Evolutionary conservation across 176 grass and related monocot genomes (phyloP).

Genomic region (Alopecurus myosuroides): DNA sequence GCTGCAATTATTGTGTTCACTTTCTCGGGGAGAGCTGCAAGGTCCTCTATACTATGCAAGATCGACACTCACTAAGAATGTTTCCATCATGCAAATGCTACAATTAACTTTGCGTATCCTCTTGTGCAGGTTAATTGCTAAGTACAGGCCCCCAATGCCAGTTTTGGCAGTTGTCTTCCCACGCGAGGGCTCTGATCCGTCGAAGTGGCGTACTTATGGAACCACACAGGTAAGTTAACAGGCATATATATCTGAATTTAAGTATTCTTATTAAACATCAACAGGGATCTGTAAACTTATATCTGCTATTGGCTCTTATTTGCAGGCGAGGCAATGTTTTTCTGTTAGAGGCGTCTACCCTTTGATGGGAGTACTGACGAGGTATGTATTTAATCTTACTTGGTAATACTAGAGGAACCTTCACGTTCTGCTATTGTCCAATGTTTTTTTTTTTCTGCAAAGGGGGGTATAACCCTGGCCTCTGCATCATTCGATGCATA

Average conservation of each 20-base stretch:
- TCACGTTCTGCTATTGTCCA: background rate
- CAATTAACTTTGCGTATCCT: slow-evolving; percentile 23
- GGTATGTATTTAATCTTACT: slow-evolving; percentile 32
- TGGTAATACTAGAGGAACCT: background rate
- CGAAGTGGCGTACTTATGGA: slow-evolving; percentile 60
- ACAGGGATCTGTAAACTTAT: background rate
- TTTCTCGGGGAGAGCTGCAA: slow-evolving; percentile 77
- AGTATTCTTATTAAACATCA: background rate
- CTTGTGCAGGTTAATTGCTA: slow-evolving; percentile 68
- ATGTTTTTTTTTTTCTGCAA: no score
- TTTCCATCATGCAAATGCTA: background rate
- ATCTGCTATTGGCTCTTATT: background rate
- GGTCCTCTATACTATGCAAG: slow-evolving; percentile 34
- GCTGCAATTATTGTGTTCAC: slow-evolving; percentile 82
- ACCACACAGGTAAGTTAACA: slow-evolving; percentile 61
- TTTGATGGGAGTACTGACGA: slow-evolving; percentile 67
- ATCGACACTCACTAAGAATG: background rate
- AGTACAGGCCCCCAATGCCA: slow-evolving; percentile 93
- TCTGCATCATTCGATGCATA: no score
- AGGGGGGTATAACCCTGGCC: no score
- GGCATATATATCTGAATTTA: background rate
- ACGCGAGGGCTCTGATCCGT: slow-evolving; percentile 46
- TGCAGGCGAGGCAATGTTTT: slow-evolving; percentile 92
- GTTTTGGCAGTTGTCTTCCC: slow-evolving; percentile 78
- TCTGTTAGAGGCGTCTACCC: slow-evolving; percentile 79